phyloP scores from a whole-genome alignment of 78 protist species.

The Dictyostelium citrinum region DNA sequence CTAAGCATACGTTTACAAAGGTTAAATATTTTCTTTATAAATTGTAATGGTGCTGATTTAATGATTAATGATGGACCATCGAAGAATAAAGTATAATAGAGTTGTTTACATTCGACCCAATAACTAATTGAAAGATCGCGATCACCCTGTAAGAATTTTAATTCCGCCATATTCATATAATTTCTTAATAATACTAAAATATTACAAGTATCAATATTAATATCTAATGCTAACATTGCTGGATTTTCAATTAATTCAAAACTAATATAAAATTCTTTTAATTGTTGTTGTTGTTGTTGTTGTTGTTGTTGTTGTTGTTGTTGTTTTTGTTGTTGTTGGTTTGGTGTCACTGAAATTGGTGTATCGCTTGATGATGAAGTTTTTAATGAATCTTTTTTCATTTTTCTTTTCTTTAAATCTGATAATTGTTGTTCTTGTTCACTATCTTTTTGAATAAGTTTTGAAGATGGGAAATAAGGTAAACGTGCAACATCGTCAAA shows the following conservation, averaged over 20 bases:
- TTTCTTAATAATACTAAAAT: constrained; percentile 17
- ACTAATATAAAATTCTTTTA: constrained; percentile 67
- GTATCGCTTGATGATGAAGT: background rate
- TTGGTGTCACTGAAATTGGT: background rate
- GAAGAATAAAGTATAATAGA: constrained; percentile 51
- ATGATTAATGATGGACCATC: constrained; percentile 64
- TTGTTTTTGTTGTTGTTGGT: background rate
- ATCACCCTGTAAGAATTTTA: constrained; percentile 72
- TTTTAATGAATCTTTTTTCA: constrained; percentile 5
- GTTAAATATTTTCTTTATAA: constrained; percentile 19
- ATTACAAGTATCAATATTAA: constrained; percentile 71
- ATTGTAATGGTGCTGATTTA: constrained; percentile 46
- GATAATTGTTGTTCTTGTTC: constrained; percentile 37
- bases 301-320: background rate
- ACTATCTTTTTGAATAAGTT: constrained; percentile 25
- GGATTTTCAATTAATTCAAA: constrained; percentile 78
- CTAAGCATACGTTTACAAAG: constrained; percentile 55
- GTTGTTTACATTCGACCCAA: constrained; percentile 65
- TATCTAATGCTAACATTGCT: constrained; percentile 66
- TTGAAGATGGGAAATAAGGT: constrained; percentile 27
- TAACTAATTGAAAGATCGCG: constrained; percentile 67
- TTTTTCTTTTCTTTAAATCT: constrained; percentile 31
- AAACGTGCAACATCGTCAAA: constrained; percentile 77
- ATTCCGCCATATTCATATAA: constrained; percentile 79
- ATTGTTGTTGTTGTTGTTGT: background rate